These are phyloP conservation scores for Aegilops sharonensis DNA, from an alignment of 176 grass and related monocot species.

Conservation along the genomic window DNA sequence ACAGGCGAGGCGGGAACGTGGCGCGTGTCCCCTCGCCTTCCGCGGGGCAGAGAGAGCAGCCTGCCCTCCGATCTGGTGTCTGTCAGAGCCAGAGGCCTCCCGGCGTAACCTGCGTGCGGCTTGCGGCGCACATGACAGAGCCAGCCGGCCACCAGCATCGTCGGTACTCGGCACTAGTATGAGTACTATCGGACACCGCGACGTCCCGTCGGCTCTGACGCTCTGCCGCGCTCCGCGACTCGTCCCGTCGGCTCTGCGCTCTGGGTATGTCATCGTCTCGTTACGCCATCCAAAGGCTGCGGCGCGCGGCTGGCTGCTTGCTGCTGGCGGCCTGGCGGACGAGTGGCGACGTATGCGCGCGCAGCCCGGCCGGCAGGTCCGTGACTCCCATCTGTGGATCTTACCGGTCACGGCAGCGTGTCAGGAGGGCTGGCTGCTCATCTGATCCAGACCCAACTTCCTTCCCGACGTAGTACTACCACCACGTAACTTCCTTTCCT, in stretches of 20 bases:
- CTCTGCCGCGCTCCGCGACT: not conserved
- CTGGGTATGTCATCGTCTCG: not conserved
- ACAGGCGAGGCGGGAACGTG: not conserved
- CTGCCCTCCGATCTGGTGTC: not conserved
- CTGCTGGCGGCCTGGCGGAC: not conserved
- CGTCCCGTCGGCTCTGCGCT: constrained; percentile 22
- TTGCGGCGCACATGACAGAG: not conserved
- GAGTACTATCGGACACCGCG: not conserved
- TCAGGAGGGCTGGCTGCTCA: not conserved
- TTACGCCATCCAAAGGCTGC: constrained; percentile 31
- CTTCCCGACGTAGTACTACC: not conserved
- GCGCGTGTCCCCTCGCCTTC: constrained; percentile 21
- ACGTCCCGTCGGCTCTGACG: not conserved
- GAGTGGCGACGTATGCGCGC: not conserved
- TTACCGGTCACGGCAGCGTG: constrained; percentile 37
- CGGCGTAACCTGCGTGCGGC: not conserved
- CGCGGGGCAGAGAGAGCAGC: not conserved
- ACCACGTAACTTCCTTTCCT: not conserved
- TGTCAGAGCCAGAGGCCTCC: not conserved
- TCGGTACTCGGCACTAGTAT: no score
- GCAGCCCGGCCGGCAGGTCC: not conserved
- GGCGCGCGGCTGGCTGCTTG: not conserved
- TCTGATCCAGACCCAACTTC: not conserved
- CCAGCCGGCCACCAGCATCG: no score
- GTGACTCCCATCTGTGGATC: constrained; percentile 23